These are phyloP conservation scores for Encephalitozoon romaleae DNA, from an alignment of 371 early-diverging fungal genomes.

Conservation along the genomic window DNA sequence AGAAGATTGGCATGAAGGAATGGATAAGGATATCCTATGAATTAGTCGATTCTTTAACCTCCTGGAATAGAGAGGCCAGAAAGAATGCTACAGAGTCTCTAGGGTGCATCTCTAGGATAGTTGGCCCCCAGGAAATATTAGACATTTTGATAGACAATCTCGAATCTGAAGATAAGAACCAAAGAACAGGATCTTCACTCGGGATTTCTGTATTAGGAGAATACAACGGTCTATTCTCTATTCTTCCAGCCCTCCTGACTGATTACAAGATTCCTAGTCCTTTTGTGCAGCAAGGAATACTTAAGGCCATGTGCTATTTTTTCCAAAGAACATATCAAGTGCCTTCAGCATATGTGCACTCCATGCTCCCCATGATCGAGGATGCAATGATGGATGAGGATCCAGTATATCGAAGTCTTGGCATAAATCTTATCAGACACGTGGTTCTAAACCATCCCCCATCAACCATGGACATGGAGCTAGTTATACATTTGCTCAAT, in stretches of 20 bases:
- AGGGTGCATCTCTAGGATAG: slow-evolving; percentile 92
- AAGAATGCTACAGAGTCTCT: slow-evolving; percentile 86
- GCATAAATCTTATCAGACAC: slow-evolving; percentile 74
- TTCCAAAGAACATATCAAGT: slow-evolving; percentile 91
- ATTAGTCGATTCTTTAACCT: slow-evolving; percentile 80
- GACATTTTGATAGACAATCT: slow-evolving; percentile 86
- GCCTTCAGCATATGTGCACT: slow-evolving; percentile 83
- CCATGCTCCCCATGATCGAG: slow-evolving; percentile 80
- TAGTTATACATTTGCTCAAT: slow-evolving; percentile 79
- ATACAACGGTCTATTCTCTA: slow-evolving; percentile 65
- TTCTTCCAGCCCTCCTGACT: slow-evolving; percentile 88
- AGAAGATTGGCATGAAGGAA: slow-evolving; percentile 64
- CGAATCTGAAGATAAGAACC: slow-evolving; percentile 90
- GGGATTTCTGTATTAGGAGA: slow-evolving; percentile 77
- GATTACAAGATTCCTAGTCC: slow-evolving; percentile 91
- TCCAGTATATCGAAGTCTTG: slow-evolving; percentile 85
- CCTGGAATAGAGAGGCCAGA: slow-evolving; percentile 83
- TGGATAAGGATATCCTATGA: slow-evolving; percentile 98
- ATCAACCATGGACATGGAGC: slow-evolving; percentile 69
- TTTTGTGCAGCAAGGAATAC: slow-evolving; percentile 89
- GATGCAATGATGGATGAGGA: slow-evolving; percentile 92
- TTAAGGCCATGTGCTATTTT: slow-evolving; percentile 80
- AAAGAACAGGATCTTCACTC: slow-evolving; percentile 88
- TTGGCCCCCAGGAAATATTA: slow-evolving; percentile 92
- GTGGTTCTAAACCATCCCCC: background rate